Evolutionary conservation across 2,329 filamentous ascomycete species (phyloP), one percentile per base, ranked within the genome.

Genomic region (Ophiostoma populinum): DNA sequence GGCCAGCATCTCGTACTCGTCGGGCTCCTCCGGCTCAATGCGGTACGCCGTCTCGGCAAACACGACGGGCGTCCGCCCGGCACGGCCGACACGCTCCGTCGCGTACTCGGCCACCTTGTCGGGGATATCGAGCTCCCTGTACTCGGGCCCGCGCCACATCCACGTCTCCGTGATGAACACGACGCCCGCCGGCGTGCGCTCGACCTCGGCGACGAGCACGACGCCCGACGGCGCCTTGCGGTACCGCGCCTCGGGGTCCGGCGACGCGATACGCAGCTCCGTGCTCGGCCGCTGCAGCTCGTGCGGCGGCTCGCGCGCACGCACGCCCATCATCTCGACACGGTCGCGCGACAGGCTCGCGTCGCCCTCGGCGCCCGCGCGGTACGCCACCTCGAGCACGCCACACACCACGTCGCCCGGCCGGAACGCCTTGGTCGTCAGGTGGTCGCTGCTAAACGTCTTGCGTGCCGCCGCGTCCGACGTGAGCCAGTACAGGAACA

Each of bases 91-190:
- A n/a, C n/a, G n/a, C n/a, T n/a, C n/a, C n/a, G n/a, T n/a, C n/a
- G n/a, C n/a, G n/a, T n/a, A n/a, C n/a, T n/a, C n/a, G n/a, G n/a
- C n/a, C n/a, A n/a, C n/a, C n/a, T n/a, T n/a, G n/a, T n/a, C n/a
- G n/a, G n/a, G n/a, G n/a, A n/a, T n/a, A n/a, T n/a, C n/a, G n/a
- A n/a, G n/a, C n/a, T n/a, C n/a, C n/a, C n/a, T n/a, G n/a, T n/a
- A n/a, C n/a, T n/a, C n/a, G n/a, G n/a, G n/a, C n/a, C n/a, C n/a
- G n/a, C 54, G 46, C 54, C 54, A 57, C 49, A 55, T 51, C 55
- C 54, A 56, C n/a, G 55, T 55, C 47, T 57, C 54, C 38, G 55
- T 56, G 30, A 54, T 45, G 32, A 57, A 52, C 7, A 51, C 43
- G 18, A 50, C 40, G 10, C 32, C 26, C 2, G 35, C 35, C 4